Base-by-base conservation (phyloP, 2,329 filamentous ascomycete species). In the Chalara sp. region DNA sequence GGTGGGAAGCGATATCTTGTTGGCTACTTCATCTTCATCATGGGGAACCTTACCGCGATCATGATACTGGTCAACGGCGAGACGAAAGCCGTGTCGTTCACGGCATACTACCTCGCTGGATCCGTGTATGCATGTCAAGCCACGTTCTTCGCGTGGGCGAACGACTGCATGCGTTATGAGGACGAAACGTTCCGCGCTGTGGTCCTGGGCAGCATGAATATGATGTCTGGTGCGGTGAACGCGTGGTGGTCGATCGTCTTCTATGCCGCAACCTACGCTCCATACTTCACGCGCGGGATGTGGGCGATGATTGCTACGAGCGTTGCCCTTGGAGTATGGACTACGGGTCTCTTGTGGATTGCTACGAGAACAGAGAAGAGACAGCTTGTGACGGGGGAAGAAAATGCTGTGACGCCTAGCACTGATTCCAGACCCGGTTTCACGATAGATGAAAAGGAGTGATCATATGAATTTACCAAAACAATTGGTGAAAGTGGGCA, bases 121-220 rank as follows among this genome's bases (percentile, higher is more conserved):
- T 71, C 76, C 4, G 81, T 87, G 0, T 88, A 88, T 57, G 84
- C 84, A 0, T 86, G 84, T 59, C 84, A 89, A 65, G 83, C 85
- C 1, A 85, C 81, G 0, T 87, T 88, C 58, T 88, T 89, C 57
- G 84, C 85, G 0, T 88, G 84, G 84, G 84, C 82, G 28, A 88
- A 89, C 58, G 84, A 87, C 59, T 58, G 56, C 3, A 79, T 81
- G 2, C 78, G 86, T 69, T 74, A 81, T 6, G 76, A 78, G 50
- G 78, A 86, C 58, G 79, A 86, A 53, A 76, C 78, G 21, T 74
- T 81, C 44, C 72, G 85, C 4, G 80, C 76, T 2, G 75, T 88
- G 1, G 84, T 88, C 0, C 76, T 89, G 35, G 84, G 84, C 0
- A 79, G 80, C 10, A 89, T 89, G 85, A 88, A 87, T 53, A 68